phyloP scores from a whole-genome alignment of 1,139 yeast species.

The Arxiozyma telluris region DNA sequence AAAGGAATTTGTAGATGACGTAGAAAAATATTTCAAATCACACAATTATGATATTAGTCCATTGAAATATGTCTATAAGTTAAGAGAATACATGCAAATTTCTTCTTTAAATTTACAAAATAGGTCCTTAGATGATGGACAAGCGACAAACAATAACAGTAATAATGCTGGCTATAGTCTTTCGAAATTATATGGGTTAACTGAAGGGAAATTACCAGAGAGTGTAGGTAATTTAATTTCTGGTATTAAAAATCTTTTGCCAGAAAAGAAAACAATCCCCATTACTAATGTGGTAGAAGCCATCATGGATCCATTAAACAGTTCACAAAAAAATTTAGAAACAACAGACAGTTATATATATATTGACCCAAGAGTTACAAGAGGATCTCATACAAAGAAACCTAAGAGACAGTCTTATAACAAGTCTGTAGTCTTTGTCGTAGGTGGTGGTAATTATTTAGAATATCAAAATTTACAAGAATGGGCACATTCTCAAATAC shows the following conservation, averaged over 20 bases:
- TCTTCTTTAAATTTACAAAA: conserved; percentile 28
- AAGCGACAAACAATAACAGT: conserved; percentile 27
- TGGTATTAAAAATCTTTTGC: conserved; percentile 77
- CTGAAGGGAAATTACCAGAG: conserved; percentile 72
- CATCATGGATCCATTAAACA: conserved; percentile 70
- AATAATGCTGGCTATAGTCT: conserved; percentile 42
- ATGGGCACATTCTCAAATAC: conserved; percentile 49
- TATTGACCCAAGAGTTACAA: conserved; percentile 74
- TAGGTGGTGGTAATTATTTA: conserved; percentile 93
- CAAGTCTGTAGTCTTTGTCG: conserved; percentile 80
- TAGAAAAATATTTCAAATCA: conserved; percentile 51
- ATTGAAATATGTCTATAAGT: conserved; percentile 63
- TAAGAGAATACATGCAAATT: conserved; percentile 64
- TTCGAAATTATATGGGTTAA: conserved; percentile 65
- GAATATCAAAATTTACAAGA: conserved; percentile 93
- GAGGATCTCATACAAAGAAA: conserved; percentile 84
- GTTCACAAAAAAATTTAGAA: conserved; percentile 51
- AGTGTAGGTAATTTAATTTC: conserved; percentile 83
- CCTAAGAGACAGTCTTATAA: conserved; percentile 78
- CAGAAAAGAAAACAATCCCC: conserved; percentile 81
- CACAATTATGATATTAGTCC: conserved; percentile 59
- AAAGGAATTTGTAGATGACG: conserved; percentile 50
- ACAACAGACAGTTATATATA: conserved; percentile 83
- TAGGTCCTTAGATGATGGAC: conserved; percentile 27
- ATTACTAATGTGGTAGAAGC: conserved; percentile 86